These are phyloP conservation scores for Sphagnurus paluster DNA, from an alignment of 1,284 basidiomycete species.

Conservation along the genomic window DNA sequence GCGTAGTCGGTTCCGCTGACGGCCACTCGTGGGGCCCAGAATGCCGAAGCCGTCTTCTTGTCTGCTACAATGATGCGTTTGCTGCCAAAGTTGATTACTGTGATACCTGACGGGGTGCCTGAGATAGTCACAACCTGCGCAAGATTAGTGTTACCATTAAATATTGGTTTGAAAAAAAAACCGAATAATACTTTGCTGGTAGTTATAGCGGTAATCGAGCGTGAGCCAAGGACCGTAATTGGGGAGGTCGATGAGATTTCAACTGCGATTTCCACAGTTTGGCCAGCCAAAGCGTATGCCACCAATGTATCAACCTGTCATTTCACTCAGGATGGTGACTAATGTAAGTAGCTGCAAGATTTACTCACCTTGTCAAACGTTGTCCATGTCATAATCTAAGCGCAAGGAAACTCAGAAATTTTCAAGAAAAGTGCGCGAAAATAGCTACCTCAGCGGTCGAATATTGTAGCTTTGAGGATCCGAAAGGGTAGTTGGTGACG, in stretches of 20 bases:
- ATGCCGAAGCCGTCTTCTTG: slow-evolving; percentile 40
- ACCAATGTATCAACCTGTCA: slow-evolving; percentile 38
- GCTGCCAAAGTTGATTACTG: slow-evolving; percentile 29
- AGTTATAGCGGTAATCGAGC: slow-evolving; percentile 21
- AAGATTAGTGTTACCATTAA: not conserved
- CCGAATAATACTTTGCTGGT: slow-evolving; percentile 17
- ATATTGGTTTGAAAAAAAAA: not conserved
- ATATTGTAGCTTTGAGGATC: slow-evolving; percentile 34
- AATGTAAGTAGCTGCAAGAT: no score
- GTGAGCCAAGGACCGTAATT: slow-evolving; percentile 23
- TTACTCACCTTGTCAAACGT: slow-evolving; percentile 13
- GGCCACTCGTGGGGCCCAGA: slow-evolving; percentile 37
- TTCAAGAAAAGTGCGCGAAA: not conserved
- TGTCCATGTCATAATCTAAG: slow-evolving; percentile 16
- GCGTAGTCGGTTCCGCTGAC: slow-evolving; percentile 20
- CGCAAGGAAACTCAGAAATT: not conserved
- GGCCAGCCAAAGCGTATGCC: slow-evolving; percentile 36
- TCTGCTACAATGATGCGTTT: slow-evolving; percentile 37
- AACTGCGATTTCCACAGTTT: slow-evolving; percentile 34
- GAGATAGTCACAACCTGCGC: slow-evolving; percentile 29
- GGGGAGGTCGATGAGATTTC: slow-evolving; percentile 13
- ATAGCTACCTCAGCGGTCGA: slow-evolving; percentile 41
- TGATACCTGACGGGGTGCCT: slow-evolving; percentile 36
- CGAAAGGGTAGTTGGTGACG: slow-evolving; percentile 44
- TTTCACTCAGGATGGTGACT: no score